Conservation (phyloP, 441 rosid genomes). For the Euphorbia schlechtendalii region DNA sequence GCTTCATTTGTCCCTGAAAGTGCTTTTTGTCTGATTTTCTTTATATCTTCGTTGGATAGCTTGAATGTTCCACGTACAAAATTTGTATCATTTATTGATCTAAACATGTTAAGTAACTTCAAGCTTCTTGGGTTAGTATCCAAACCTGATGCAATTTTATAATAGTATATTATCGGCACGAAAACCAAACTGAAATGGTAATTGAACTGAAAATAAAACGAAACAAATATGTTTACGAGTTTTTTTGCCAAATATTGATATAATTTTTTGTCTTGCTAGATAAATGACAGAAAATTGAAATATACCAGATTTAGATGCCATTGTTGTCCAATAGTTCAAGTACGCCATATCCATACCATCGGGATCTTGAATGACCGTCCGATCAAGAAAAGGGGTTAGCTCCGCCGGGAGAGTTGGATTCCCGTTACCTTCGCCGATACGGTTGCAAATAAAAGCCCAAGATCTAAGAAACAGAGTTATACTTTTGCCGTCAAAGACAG, state of each 20-base stretch:
- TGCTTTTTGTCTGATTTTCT: conserved; percentile 35
- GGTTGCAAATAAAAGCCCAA: conserved; percentile 12
- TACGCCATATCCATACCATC: not conserved
- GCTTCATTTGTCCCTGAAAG: conserved; percentile 17
- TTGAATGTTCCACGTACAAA: conserved; percentile 22
- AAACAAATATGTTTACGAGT: too few species aligned
- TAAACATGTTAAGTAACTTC: not conserved
- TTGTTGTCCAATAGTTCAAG: not conserved
- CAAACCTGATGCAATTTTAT: not conserved
- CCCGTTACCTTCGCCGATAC: not conserved
- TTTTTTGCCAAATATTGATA: too few species aligned
- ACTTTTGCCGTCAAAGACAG: too few species aligned
- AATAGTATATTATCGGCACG: too few species aligned
- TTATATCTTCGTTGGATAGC: conserved; percentile 32
- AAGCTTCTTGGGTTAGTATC: conserved; percentile 1
- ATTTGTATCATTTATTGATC: not conserved
- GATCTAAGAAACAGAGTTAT: conserved; percentile 11
- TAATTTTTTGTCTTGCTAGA: too few species aligned
- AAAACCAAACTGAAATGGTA: too few species aligned
- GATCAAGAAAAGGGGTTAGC: conserved; percentile 15
- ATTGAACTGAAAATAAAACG: too few species aligned
- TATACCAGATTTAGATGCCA: too few species aligned
- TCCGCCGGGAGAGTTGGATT: not conserved
- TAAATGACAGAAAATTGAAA: too few species aligned
- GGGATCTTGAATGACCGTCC: not conserved